A percentile compares a stretch with the other conserved stretches of the same genome.
Conservation (phyloP, 257 asterid species). For the Petunia axillaris region DNA sequence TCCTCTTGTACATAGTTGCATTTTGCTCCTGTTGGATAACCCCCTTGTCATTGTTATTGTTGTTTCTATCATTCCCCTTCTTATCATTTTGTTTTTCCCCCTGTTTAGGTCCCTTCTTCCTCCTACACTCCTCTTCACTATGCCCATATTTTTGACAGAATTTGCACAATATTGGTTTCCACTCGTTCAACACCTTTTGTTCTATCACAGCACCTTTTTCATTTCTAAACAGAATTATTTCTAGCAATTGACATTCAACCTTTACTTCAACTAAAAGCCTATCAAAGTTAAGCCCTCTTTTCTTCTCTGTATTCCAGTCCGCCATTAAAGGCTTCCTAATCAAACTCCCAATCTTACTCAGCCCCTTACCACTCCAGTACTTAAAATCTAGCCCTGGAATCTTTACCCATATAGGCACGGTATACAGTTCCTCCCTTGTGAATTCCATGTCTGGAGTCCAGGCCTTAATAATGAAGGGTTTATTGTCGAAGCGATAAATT, state of each 20-base stretch:
- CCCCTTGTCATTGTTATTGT: no score
- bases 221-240: no score
- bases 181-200: no score
- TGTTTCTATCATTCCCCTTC: no score
- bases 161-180: background rate
- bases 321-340: no score
- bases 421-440: background rate
- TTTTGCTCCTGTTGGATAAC: no score
- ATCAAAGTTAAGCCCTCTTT: background rate
- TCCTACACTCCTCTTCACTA: no score
- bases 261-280: no score
- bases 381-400: background rate
- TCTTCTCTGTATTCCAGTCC: background rate
- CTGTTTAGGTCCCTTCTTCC: no score
- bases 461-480: no score
- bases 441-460: background rate
- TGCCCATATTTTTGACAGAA: background rate
- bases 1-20: no score
- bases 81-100: no score
- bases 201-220: background rate
- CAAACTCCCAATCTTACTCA: background rate
- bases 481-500: background rate
- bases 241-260: background rate
- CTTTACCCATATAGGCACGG: background rate
- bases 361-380: background rate